Base-by-base conservation (phyloP, 2,329 filamentous ascomycete species). In the Pleoardoris graminearum region DNA sequence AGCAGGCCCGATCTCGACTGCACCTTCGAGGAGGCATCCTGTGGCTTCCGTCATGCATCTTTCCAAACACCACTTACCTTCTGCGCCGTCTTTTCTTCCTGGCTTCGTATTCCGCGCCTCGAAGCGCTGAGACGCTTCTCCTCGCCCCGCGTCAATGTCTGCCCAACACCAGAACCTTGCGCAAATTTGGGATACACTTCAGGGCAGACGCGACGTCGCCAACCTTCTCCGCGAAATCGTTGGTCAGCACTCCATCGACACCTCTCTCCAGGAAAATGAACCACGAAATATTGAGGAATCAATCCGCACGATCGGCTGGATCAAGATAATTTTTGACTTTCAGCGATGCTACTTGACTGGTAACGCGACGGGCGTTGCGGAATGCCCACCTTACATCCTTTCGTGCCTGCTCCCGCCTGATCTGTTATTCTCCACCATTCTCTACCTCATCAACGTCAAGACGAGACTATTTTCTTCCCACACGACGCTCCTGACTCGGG, bases 301-400 rank as follows among this genome's bases (percentile, higher is more conserved):
- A 7, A 62, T 64, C 19, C 61, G 60, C 38, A 58, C 65, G 3
- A 63, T 73, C 17, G 61, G 68, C 38, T 74, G 71, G 71, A 68
- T 73, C 46, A 71, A 72, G 49, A 66, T 66, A 7, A 66, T 74
- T 7, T 73, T 71, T 54, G 70, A 73, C 53, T 48, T 69, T 21
- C 70, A 74, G 51, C 64, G 71, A 45, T 63, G 66, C 33, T 70
- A 71, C 54, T 52, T 74, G 8, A 67, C 62, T 43, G 71, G 68
- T 1, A 50, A 61, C 48, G 49, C 56, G 16, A 59, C 60, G 2
- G 66, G 60, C 7, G 47, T 66, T 3, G 50, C 58, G 10, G 69
- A 70, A 50, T 69, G 66, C 43, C 65, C 68, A 39, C 64, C 66
- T 3, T 66, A 65, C 46, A 59, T 71, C 16, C 36, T 62, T 3